A percentile compares a stretch with the other conserved stretches of the same genome.
Evolutionary conservation across 164 flowering plant species (phyloP).

Genomic region (Aristolochia californica): DNA sequence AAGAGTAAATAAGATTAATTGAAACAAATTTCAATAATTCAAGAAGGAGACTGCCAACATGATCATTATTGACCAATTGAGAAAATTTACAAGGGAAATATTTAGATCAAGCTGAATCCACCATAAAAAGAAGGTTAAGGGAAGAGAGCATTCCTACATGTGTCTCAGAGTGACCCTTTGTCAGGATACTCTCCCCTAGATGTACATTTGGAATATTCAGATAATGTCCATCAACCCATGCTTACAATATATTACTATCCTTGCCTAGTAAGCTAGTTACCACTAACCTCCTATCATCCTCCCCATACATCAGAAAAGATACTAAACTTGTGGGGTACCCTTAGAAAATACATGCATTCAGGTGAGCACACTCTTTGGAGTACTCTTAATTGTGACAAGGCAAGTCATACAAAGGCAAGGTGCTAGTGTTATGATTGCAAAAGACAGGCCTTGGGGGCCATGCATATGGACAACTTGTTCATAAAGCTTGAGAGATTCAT

Average conservation of each 20-base stretch:
- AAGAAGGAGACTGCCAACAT: too few species aligned
- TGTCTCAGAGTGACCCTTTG: too few species aligned
- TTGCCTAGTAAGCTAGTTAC: slow-evolving; percentile 12
- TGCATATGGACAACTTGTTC: slow-evolving; percentile 8
- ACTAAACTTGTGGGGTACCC: too few species aligned
- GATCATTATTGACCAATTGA: neutral
- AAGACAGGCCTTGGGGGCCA: slow-evolving; percentile 1
- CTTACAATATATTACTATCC: slow-evolving; percentile 7
- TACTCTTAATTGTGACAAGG: too few species aligned
- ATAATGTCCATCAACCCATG: slow-evolving; percentile 6
- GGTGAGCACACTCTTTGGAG: too few species aligned
- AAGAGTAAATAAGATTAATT: too few species aligned
- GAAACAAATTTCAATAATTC: too few species aligned
- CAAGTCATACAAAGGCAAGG: too few species aligned
- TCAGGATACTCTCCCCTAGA: too few species aligned
- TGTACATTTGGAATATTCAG: slow-evolving; percentile 1
- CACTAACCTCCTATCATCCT: slow-evolving; percentile 5
- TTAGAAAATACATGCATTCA: too few species aligned
- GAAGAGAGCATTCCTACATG: neutral
- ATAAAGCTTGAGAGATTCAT: slow-evolving; percentile 6
- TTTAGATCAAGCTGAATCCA: neutral
- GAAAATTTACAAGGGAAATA: neutral
- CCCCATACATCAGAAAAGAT: too few species aligned
- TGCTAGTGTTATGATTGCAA: slow-evolving; percentile 4
- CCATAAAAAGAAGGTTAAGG: neutral